Evolutionary conservation across 2,329 filamentous ascomycete species (phyloP).

Genomic region (Xylaria sp.): DNA sequence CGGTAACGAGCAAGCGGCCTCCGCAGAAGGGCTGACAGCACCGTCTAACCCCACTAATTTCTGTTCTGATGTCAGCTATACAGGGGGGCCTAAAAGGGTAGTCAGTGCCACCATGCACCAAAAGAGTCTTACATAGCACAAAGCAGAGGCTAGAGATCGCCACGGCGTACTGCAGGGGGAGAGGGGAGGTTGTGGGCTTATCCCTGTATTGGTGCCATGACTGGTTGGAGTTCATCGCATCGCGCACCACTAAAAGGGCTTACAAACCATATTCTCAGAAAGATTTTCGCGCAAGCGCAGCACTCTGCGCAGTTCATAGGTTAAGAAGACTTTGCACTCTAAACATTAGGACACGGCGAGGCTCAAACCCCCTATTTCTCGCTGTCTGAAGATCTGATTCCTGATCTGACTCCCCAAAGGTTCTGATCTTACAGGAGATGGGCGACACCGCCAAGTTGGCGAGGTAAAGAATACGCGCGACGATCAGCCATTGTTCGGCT

Average conservation of each 20-base stretch:
- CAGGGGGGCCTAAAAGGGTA: constrained; percentile 12
- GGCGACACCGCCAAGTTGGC: neutral
- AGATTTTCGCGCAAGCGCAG: constrained; percentile 11
- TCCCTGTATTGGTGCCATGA: constrained; percentile 40
- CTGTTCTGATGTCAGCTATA: constrained; percentile 33
- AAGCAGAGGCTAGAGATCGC: constrained; percentile 22
- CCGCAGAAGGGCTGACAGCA: too few species aligned
- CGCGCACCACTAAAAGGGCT: constrained; percentile 26
- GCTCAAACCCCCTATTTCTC: constrained; percentile 13
- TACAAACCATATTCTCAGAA: neutral
- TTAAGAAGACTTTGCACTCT: constrained; percentile 13
- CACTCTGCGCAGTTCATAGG: neutral
- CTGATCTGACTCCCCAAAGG: neutral
- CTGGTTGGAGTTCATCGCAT: constrained; percentile 37
- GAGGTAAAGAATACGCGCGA: constrained; percentile 13
- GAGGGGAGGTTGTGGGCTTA: constrained; percentile 5
- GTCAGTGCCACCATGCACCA: too few species aligned
- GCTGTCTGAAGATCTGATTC: constrained; percentile 8
- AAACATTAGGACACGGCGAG: constrained; percentile 2
- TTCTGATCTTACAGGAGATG: constrained; percentile 5
- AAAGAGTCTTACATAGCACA: neutral
- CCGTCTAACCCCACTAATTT: neutral
- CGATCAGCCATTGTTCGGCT: constrained; percentile 19
- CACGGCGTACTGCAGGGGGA: constrained; percentile 31
- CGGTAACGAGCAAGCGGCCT: too few species aligned